Evolutionary conservation across 2,329 filamentous ascomycete species (phyloP).

Genomic region (Penicillium sp.): DNA sequence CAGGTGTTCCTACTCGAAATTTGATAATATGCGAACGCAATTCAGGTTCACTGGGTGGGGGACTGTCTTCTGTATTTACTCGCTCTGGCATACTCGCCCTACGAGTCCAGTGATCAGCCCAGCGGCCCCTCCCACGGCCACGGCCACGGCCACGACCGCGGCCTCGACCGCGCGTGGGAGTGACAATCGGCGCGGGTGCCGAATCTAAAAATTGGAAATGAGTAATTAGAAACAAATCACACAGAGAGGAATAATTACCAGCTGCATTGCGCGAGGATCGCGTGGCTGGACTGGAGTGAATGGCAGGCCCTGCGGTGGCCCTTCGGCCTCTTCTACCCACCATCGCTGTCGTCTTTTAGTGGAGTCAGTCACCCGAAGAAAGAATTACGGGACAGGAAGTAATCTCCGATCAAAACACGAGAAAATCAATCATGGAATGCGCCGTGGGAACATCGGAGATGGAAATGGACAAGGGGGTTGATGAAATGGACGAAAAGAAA

Average conservation of each 20-base stretch:
- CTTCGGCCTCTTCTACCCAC: conserved; percentile 36
- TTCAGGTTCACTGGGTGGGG: conserved; percentile 1
- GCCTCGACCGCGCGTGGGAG: conserved; percentile 13
- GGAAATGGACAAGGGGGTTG: neutral
- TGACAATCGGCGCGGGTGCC: conserved; percentile 4
- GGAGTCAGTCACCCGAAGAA: neutral
- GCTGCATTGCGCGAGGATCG: conserved; percentile 20
- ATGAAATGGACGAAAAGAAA: neutral
- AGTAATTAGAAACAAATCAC: neutral
- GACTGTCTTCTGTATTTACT: conserved; percentile 1
- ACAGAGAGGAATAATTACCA: conserved; percentile 20
- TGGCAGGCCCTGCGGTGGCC: conserved; percentile 12
- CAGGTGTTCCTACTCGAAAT: conserved; percentile 2
- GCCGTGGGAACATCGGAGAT: conserved; percentile 3
- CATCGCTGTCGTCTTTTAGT: conserved; percentile 32
- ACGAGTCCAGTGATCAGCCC: conserved; percentile 13
- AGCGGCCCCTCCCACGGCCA: conserved; percentile 10
- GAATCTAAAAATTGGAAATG: conserved; percentile 13
- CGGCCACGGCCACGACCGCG: conserved; percentile 15
- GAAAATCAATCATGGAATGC: conserved; percentile 4
- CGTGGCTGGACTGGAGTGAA: conserved; percentile 15
- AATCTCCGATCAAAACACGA: neutral
- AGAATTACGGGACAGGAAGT: neutral
- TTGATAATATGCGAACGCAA: conserved; percentile 17
- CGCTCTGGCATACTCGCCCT: conserved; percentile 11